These are phyloP conservation scores for Helianthus annuus DNA, from an alignment of 129 eudicot genomes.

Conservation along the genomic window HanXRQr2.0-SUNRISE NC_035448.2:116940313-116940812, in stretches of 20 bases:
- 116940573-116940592: neutral
- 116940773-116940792: neutral
- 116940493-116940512: too few relatives aligned
- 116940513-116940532: too few relatives aligned
- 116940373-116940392: neutral
- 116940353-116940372: neutral
- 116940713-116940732: neutral
- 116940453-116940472: too few relatives aligned
- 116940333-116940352: neutral
- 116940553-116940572: neutral
- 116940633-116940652: neutral
- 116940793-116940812: slow-evolving; percentile 15
- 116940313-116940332: too few relatives aligned
- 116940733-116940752: slow-evolving; percentile 5
- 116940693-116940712: neutral
- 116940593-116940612: too few relatives aligned
- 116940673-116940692: neutral
- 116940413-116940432: too few relatives aligned
- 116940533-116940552: too few relatives aligned
- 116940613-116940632: too few relatives aligned
- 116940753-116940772: slow-evolving; percentile 2
- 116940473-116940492: too few relatives aligned
- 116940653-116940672: neutral
- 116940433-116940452: too few relatives aligned
- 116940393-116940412: too few relatives aligned